Evolutionary conservation across 2,329 filamentous ascomycete species (phyloP).

Genomic region (Pezicula neosporulosa): DNA sequence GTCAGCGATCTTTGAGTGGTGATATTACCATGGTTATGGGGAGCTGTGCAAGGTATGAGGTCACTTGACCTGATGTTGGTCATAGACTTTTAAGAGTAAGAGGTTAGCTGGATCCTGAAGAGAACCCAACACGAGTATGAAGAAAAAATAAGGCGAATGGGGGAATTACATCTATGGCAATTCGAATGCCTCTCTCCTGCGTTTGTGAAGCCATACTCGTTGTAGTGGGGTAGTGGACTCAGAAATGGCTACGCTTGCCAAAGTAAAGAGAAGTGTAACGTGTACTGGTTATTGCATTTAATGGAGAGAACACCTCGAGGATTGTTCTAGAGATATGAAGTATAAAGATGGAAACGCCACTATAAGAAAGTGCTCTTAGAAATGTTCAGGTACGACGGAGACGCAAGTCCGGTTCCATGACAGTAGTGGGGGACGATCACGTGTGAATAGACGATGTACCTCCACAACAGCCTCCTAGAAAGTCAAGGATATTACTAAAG

Average conservation of each 20-base stretch:
- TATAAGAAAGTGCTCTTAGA: too few species aligned
- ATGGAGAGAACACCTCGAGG: neutral
- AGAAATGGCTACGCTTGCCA: neutral
- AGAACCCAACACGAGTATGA: neutral
- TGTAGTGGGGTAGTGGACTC: neutral
- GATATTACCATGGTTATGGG: conserved; percentile 18
- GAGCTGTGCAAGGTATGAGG: neutral
- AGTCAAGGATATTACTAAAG: too few species aligned
- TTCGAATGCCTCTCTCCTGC: conserved; percentile 57
- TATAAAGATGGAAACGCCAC: too few species aligned
- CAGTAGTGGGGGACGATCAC: neutral
- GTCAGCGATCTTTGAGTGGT: too few species aligned
- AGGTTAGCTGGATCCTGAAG: neutral
- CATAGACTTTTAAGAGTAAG: neutral
- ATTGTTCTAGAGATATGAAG: too few species aligned
- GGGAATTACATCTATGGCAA: conserved; percentile 53
- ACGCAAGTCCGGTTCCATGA: neutral
- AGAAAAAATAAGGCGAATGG: neutral
- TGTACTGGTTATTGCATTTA: neutral
- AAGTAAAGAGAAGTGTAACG: too few species aligned
- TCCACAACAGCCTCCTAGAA: too few species aligned
- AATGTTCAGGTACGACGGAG: neutral
- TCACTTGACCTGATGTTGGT: neutral
- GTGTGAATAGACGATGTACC: too few species aligned
- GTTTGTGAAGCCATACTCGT: conserved; percentile 13